Base-by-base conservation (phyloP, 192 early-diverging fungal species). In the Coemansia interrupta region DNA sequence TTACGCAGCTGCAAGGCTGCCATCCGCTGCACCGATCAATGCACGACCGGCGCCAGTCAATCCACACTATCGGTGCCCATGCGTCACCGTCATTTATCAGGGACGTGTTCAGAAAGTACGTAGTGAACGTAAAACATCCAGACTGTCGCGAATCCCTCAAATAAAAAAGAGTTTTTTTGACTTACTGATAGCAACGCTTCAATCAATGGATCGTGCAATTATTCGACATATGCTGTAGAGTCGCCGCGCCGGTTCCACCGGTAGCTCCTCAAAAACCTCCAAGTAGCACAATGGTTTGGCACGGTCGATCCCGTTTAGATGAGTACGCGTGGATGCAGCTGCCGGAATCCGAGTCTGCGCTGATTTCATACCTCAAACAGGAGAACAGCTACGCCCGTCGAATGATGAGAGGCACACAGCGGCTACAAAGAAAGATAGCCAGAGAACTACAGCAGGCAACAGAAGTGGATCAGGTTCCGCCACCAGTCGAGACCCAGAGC, bases 321-420 rank as follows among this genome's bases (percentile, higher is more conserved):
- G 70, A 72, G 29, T 79, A 69, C 30, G 53, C 63, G 14, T 79
- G 76, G 76, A 72, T 79, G 70, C 76, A 79, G 38, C 54, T 48
- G 4, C 62, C 66, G 7, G 45, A 68, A 53, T 28, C 32, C 28
- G 41, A 29, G 6, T 12, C 15, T 17, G 62, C 40, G 29, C 66
- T 79, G 32, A 42, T 18, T 7, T 43, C 45, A 11, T 79, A 79
- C 29, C 44, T 79, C 12, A 43, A 59, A 1, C 42, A 58, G 13
- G 76, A 79, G 44, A 61, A 51, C 6, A 22, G n/a, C n/a, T 79
- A 79, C 49, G 64, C 76, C 9, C 50, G 28, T 2, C 54, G n/a
- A 10, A 32, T 58, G 14, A 69, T 68, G 56, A 54, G 12, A 3
- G 24, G 47, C 22, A 66, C 62, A 11, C 22, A 11, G 14, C 30